Percentiles rank a stretch among this genome's conserved stretches.
Evolutionary conservation across 495 filamentous ascomycete genomes (phyloP).

Genomic region (Xylaria curta): DNA sequence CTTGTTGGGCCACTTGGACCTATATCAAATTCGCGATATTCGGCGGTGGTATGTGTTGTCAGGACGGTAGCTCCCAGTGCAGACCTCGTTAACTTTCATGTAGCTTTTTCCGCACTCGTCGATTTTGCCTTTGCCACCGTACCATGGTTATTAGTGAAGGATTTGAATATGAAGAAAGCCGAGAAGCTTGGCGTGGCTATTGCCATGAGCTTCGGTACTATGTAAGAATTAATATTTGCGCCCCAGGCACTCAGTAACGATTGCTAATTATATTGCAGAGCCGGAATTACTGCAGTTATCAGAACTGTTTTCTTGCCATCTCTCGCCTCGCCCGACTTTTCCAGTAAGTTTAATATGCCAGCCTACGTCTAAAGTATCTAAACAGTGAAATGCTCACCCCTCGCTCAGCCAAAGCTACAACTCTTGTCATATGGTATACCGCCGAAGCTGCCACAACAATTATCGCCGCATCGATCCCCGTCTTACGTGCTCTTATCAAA

Average conservation of each 20-base stretch:
- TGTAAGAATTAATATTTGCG: constrained; percentile 34
- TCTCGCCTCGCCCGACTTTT: not conserved
- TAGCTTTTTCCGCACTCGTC: constrained; percentile 44
- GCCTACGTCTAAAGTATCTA: not conserved
- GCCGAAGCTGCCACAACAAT: constrained; percentile 46
- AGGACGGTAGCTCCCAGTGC: not conserved
- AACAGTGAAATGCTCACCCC: not conserved
- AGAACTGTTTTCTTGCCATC: constrained; percentile 12
- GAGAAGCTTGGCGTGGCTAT: constrained; percentile 46
- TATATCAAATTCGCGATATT: constrained; percentile 38
- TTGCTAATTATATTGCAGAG: constrained; percentile 13
- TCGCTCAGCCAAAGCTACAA: constrained; percentile 15
- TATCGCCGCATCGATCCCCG: constrained; percentile 47
- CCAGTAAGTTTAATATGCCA: constrained; percentile 9
- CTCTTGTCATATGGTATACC: constrained; percentile 41
- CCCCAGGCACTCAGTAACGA: not conserved
- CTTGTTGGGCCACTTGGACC: constrained; percentile 44
- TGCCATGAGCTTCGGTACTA: constrained; percentile 48
- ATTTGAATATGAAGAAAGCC: constrained; percentile 43
- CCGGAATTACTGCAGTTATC: constrained; percentile 16
- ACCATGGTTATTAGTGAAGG: constrained; percentile 44
- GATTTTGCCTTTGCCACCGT: constrained; percentile 46
- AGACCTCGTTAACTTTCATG: not conserved
- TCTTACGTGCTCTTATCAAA: constrained; percentile 43
- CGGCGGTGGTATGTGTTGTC: constrained; percentile 37